Conservation (phyloP, 768 basidiomycete genomes). For the Boletus patriciae region DNA sequence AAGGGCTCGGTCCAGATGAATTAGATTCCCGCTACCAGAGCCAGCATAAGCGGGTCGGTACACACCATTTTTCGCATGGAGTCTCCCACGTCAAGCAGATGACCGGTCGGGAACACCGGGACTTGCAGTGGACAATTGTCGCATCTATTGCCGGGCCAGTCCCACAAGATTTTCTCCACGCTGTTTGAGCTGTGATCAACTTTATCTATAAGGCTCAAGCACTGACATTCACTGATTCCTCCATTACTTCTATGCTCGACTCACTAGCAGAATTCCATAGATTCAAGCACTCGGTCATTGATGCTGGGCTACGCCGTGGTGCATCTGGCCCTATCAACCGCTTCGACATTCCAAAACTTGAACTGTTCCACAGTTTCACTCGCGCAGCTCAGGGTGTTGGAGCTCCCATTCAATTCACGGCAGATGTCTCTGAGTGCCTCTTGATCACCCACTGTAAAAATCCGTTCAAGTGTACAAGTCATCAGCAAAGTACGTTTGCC, state of each 20-base stretch:
- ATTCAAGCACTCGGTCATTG: not conserved
- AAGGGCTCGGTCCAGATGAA: not conserved
- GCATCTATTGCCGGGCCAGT: not conserved
- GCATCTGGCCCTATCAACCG: not conserved
- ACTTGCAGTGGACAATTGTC: conserved; percentile 40
- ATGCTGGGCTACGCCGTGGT: not conserved
- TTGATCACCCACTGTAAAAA: not conserved
- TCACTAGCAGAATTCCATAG: not conserved
- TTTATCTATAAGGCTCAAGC: conserved; percentile 29
- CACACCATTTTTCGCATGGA: conserved; percentile 39
- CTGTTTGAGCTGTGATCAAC: conserved; percentile 19
- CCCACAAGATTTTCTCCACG: not conserved
- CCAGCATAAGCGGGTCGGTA: conserved; percentile 19
- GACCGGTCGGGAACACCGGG: conserved; percentile 40
- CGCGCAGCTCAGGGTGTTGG: not conserved
- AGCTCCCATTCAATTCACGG: not conserved
- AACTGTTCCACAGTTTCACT: not conserved
- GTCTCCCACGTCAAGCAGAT: conserved; percentile 43
- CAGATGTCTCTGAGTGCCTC: not conserved
- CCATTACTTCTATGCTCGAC: conserved; percentile 7
- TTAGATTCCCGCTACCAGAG: not conserved
- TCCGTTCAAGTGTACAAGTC: not conserved
- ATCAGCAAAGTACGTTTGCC: not conserved
- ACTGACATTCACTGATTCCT: conserved; percentile 4
- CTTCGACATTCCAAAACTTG: not conserved